phyloP scores from a whole-genome alignment of 1,139 yeast genomes.

The Hemisphaericaspora xylofermentans region DNA sequence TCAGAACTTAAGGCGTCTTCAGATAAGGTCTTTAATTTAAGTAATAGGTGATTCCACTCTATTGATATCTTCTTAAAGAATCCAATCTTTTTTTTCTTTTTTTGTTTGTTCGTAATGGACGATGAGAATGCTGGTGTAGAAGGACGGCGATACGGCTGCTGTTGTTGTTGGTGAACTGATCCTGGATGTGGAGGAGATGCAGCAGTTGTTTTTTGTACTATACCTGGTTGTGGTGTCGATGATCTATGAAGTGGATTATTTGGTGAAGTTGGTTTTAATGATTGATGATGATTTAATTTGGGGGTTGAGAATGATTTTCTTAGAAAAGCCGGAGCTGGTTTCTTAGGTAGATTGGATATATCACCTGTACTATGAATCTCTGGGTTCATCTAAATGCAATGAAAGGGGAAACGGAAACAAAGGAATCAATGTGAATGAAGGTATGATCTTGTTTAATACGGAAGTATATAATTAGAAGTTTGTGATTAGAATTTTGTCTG shows the following conservation, averaged over 20 bases:
- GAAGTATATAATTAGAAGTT: no score
- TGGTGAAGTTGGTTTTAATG: background rate
- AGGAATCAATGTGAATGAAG: background rate
- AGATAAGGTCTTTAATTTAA: slow-evolving; percentile 36
- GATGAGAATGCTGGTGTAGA: no score
- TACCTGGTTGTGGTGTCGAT: slow-evolving; percentile 1
- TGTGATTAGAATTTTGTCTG: no score
- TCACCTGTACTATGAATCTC: slow-evolving; percentile 6
- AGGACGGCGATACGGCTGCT: background rate
- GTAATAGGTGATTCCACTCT: slow-evolving; percentile 35
- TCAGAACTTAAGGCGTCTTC: slow-evolving; percentile 44
- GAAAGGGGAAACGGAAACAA: background rate
- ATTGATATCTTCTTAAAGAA: slow-evolving; percentile 34
- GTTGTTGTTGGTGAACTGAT: slow-evolving; percentile 2
- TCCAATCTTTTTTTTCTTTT: slow-evolving; percentile 4
- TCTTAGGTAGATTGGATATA: background rate
- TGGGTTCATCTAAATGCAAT: slow-evolving; percentile 5
- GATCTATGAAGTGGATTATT: slow-evolving; percentile 1
- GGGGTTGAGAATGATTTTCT: slow-evolving; percentile 12
- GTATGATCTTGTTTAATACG: background rate
- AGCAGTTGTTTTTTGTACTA: no score
- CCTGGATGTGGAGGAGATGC: no score
- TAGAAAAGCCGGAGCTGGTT: slow-evolving; percentile 4
- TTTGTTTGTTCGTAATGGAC: background rate
- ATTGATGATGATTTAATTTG: slow-evolving; percentile 5